Evolutionary conservation across 257 asterid species (phyloP), one percentile per base, ranked within the genome.

Genomic region (Nicotiana undulata): DNA sequence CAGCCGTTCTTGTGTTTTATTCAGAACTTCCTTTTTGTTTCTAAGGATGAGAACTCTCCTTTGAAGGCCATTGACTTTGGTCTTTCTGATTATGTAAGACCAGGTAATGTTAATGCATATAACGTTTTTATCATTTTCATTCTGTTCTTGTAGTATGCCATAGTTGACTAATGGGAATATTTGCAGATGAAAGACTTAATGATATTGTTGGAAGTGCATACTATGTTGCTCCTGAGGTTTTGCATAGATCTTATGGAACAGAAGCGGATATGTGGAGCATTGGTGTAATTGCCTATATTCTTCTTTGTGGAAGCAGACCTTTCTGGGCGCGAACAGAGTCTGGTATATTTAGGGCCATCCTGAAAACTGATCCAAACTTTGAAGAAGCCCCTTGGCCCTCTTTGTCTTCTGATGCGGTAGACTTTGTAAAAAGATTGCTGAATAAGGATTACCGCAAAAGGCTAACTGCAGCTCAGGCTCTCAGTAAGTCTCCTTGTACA

Each of bases 201-300:
- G 98, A 94, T 87, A 94, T 94, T 74, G 98, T 93, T 60, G 97
- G 97, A 85, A 92, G 97, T 82, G 97, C 97, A 80, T 94, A 92
- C 82, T 91, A 91, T 83, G 96, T 91, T 55, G 94, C 96, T 26
- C 96, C 96, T 10, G 96, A 91, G 85, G 96, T 91, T 81, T 80
- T 94, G 84, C 97, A 93, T 81, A 89, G 98, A 87, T 89, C 98
- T 32, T 94, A 94, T 80, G 97, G 98, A 82, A 90, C 97, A 24
- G 97, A 94, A 86, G 97, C 94, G 31, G 98, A 94, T 86, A 93
- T 93, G 96, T 94, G 98, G 98, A 93, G 98, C 79, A 87, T 94
- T 70, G 98, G 98, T 65, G 98, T 94, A 67, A 93, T 93, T 85
- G 94, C 94, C 75, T 94, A 93, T 53, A 93, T 93, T 87, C 93